Percentiles rank a stretch among this genome's conserved stretches.
phyloP scores from a whole-genome alignment of 345 rosid genomes.

The Garcia nutans region DNA sequence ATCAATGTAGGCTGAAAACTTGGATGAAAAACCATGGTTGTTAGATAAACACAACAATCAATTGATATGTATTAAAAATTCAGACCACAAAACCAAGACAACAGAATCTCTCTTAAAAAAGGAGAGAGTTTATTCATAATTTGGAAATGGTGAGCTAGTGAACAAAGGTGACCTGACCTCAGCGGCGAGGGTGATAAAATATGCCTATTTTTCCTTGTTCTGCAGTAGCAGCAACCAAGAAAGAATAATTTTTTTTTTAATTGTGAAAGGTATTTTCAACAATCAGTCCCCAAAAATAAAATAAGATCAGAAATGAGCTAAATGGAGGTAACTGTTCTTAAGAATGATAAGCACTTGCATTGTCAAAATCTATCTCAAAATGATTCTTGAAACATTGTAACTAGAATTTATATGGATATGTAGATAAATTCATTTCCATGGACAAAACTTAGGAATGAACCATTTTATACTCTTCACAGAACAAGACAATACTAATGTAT shows the following conservation, averaged over 20 bases:
- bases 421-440: slow-evolving; percentile 36
- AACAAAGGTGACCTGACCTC: slow-evolving; percentile 20
- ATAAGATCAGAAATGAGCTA: not conserved
- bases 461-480: slow-evolving; percentile 24
- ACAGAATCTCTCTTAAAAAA: slow-evolving; percentile 24
- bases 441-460: slow-evolving; percentile 32
- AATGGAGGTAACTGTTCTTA: not conserved
- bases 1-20: no score
- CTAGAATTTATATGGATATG: slow-evolving; percentile 44
- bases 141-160: slow-evolving; percentile 38
- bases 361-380: not conserved
- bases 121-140: slow-evolving; percentile 24
- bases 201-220: no score
- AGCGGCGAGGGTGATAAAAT: not conserved
- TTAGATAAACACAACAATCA: no score
- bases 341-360: not conserved
- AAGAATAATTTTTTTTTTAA: not conserved
- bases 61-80: no score
- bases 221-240: no score
- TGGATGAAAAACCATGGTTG: no score
- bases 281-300: not conserved
- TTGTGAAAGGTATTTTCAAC: no score
- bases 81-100: slow-evolving; percentile 41
- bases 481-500: slow-evolving; percentile 56
- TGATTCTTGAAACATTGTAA: not conserved